A percentile compares a stretch with the other conserved stretches of the same genome.
Evolutionary conservation across 257 asterid species (phyloP).

Genomic region (Rhazya stricta): DNA sequence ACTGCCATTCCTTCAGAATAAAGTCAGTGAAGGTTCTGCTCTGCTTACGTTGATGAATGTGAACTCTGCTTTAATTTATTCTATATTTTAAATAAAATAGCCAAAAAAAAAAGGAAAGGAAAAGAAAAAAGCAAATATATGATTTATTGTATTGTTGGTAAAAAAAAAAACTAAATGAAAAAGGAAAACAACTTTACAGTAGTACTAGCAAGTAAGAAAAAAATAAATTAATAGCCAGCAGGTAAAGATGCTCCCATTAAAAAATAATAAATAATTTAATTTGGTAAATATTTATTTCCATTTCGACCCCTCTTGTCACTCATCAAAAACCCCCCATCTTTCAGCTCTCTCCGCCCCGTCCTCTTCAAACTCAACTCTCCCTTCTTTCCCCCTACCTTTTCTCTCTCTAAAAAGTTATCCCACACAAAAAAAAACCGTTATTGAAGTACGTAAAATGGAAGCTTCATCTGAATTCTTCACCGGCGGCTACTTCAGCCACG

Average conservation of each 20-base stretch:
- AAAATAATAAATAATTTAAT: background rate
- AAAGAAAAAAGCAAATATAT: background rate
- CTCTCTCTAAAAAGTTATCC: constrained; percentile 10
- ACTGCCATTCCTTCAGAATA: constrained; percentile 31
- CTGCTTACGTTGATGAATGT: constrained; percentile 30
- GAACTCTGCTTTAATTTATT: constrained; percentile 25
- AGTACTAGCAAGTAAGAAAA: constrained; percentile 6
- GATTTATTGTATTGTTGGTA: background rate
- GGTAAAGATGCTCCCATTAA: background rate
- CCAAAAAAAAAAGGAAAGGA: background rate
- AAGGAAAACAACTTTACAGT: constrained; percentile 9
- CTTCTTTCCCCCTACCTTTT: constrained; percentile 23
- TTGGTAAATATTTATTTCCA: constrained; percentile 24
- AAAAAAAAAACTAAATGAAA: background rate
- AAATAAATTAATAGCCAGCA: background rate
- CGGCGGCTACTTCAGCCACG: constrained; percentile 25
- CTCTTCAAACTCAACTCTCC: constrained; percentile 33
- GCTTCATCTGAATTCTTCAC: constrained; percentile 32
- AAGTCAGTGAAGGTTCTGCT: constrained; percentile 51
- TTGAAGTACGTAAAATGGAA: constrained; percentile 27
- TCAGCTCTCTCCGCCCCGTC: constrained; percentile 41
- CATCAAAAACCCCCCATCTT: constrained; percentile 64
- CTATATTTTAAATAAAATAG: too few relatives aligned
- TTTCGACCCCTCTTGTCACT: constrained; percentile 40
- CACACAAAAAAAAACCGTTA: constrained; percentile 8